Conservation (phyloP, 495 filamentous ascomycete genomes). For the Xylaria sp. region DNA sequence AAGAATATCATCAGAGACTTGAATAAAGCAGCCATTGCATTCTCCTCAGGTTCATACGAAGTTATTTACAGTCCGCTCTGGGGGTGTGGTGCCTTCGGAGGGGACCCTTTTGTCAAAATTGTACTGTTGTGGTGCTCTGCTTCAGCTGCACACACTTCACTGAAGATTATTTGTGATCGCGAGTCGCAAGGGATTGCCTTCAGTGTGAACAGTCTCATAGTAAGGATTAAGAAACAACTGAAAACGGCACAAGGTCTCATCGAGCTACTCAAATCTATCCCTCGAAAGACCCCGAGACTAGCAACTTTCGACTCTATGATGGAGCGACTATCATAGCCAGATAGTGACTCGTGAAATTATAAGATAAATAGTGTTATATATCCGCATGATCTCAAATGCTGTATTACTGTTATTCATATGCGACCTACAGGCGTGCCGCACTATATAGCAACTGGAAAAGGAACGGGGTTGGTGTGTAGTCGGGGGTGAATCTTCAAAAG, state of each 20-base stretch:
- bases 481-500: not conserved
- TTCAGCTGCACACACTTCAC: conserved; percentile 27
- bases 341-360: not conserved
- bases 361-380: not conserved
- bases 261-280: not conserved
- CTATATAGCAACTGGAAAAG: not conserved
- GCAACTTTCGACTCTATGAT: conserved; percentile 3
- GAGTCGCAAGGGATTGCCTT: not conserved
- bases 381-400: not conserved
- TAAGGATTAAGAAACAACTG: too few species aligned
- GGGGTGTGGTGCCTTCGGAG: conserved; percentile 42
- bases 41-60: conserved; percentile 23
- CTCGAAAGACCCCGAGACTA: conserved; percentile 13
- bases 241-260: not conserved
- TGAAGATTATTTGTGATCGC: conserved; percentile 32
- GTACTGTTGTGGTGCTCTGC: conserved; percentile 39
- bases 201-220: not conserved
- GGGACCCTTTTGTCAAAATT: conserved; percentile 38
- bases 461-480: not conserved
- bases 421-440: not conserved
- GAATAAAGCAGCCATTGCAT: conserved; percentile 33
- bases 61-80: conserved; percentile 34
- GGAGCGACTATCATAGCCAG: not conserved
- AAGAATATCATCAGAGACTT: conserved; percentile 32
- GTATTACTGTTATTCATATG: not conserved